Evolutionary conservation across 805 yeast genomes (phyloP).

Genomic region (Lipomyces spencermartinsiae): DNA sequence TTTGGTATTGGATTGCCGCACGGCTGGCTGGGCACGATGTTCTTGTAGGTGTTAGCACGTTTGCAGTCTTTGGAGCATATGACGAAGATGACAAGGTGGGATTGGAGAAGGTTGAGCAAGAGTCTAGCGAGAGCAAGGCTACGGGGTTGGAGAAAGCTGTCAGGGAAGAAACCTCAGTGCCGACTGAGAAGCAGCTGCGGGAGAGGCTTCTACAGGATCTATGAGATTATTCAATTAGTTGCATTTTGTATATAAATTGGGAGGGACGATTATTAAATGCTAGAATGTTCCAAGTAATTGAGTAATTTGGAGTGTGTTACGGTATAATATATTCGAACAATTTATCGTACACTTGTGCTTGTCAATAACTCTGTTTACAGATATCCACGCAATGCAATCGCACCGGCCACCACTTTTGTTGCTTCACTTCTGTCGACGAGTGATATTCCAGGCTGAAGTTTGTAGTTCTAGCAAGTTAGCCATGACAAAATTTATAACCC

Average conservation of each 20-base stretch:
- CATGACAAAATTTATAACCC: neutral
- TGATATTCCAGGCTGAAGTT: slow-evolving; percentile 25
- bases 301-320: too few relatives aligned
- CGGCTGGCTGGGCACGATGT: slow-evolving; percentile 19
- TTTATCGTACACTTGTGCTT: neutral
- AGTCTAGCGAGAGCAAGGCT: neutral
- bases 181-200: neutral
- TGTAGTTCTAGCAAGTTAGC: slow-evolving; percentile 30
- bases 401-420: slow-evolving; percentile 25
- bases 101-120: neutral
- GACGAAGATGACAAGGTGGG: slow-evolving; percentile 2
- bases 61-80: slow-evolving; percentile 10
- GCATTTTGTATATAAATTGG: neutral
- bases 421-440: slow-evolving; percentile 13
- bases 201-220: neutral
- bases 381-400: slow-evolving; percentile 35
- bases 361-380: neutral
- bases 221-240: neutral
- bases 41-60: slow-evolving; percentile 29
- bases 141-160: neutral
- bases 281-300: neutral
- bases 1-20: slow-evolving; percentile 35
- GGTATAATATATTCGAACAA: neutral
- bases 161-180: neutral
- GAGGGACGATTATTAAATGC: neutral